Percentiles rank a stretch among this genome's conserved stretches.
Conservation (phyloP, 495 filamentous ascomycete genomes). For the Geopyxis carbonaria region DNA sequence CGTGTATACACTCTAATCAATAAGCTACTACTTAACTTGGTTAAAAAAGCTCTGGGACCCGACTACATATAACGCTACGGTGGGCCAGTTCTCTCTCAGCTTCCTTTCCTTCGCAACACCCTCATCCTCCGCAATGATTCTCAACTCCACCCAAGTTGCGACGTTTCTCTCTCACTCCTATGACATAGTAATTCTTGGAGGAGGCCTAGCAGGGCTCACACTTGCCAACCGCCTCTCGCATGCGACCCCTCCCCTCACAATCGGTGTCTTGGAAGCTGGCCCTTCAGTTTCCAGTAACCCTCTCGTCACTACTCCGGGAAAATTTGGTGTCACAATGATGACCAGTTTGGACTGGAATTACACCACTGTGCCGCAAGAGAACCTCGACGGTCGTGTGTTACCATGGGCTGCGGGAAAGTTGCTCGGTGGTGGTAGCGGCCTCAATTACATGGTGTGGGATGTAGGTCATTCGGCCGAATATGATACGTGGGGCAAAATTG, state of each 20-base stretch:
- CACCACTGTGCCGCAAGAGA: slow-evolving; percentile 13
- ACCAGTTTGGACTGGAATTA: slow-evolving; percentile 15
- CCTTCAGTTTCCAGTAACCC: slow-evolving; percentile 11
- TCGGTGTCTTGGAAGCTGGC: slow-evolving; percentile 8
- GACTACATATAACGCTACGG: no score
- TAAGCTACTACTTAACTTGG: no score
- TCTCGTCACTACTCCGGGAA: slow-evolving; percentile 11
- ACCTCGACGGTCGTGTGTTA: slow-evolving; percentile 26
- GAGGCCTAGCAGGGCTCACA: slow-evolving; percentile 1
- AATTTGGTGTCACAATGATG: slow-evolving; percentile 16
- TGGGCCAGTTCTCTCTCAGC: no score
- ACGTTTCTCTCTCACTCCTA: slow-evolving; percentile 2
- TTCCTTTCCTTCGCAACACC: no score
- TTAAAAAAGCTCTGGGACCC: no score
- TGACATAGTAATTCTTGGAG: slow-evolving; percentile 4
- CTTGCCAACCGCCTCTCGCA: neutral
- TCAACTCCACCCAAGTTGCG: neutral
- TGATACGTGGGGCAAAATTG: slow-evolving; percentile 29
- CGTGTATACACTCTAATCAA: no score
- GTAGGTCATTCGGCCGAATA: slow-evolving; percentile 27
- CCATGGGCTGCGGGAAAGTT: slow-evolving; percentile 33
- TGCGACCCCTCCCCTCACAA: neutral
- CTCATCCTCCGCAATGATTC: neutral
- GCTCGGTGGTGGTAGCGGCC: slow-evolving; percentile 35
- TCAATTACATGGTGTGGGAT: slow-evolving; percentile 35